These are phyloP conservation scores for Fusarium sp. DNA, from an alignment of 2,329 filamentous ascomycete species.

Conservation along the genomic window DNA sequence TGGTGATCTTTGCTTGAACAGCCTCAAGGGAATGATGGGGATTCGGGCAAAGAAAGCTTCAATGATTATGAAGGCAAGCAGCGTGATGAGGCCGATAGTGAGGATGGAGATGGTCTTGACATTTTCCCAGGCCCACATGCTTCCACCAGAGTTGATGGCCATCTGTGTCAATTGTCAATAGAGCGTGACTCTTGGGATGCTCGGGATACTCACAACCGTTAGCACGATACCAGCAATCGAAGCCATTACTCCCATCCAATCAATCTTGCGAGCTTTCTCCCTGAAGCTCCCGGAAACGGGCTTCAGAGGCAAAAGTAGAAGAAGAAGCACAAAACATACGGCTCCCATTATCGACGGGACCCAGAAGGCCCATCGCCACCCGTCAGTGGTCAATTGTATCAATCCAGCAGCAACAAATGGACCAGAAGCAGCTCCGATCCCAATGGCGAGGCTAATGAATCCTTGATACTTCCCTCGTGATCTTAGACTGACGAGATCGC, in stretches of 20 bases:
- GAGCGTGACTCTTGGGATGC: accelerated
- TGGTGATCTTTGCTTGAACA: background rate
- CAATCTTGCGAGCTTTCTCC: background rate
- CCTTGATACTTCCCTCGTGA: conserved; percentile 48
- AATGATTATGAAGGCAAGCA: conserved; percentile 72
- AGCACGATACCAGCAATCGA: background rate
- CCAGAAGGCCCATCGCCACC: background rate
- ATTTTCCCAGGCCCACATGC: conserved; percentile 66
- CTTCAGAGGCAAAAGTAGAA: background rate
- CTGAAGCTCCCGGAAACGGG: background rate
- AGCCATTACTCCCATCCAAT: background rate
- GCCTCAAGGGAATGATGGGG: conserved; percentile 72
- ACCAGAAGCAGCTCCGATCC: background rate
- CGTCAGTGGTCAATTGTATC: background rate
- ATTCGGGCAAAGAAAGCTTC: conserved; percentile 78
- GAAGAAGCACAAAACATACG: background rate
- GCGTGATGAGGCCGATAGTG: conserved; percentile 71
- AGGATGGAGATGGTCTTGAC: conserved; percentile 77
- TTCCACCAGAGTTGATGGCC: conserved; percentile 45
- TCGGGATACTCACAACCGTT: background rate
- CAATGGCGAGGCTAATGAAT: background rate
- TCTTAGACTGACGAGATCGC: conserved; percentile 32
- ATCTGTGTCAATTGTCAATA: background rate
- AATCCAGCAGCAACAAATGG: background rate
- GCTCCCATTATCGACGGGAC: background rate